Conservation (phyloP, 441 rosid species). For the Rhodomyrtus psidioides region DNA sequence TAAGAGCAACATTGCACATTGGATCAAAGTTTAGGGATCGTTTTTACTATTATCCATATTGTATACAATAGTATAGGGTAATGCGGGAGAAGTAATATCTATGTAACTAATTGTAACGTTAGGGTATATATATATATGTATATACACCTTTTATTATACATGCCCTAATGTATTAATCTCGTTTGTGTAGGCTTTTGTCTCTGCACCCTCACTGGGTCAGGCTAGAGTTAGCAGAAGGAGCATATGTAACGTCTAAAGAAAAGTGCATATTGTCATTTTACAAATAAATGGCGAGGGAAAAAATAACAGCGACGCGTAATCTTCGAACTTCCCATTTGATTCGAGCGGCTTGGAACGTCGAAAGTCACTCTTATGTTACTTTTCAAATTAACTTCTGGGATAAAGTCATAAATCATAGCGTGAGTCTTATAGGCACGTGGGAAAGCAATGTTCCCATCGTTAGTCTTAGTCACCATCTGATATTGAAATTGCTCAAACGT, state of each 20-base stretch:
- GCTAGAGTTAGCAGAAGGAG: neutral
- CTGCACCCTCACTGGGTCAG: neutral
- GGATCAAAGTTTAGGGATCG: too few relatives aligned
- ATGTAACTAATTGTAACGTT: too few relatives aligned
- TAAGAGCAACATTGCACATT: too few relatives aligned
- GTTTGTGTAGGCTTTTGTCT: too few relatives aligned
- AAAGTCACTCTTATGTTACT: neutral
- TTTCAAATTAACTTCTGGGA: neutral
- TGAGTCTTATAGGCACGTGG: too few relatives aligned
- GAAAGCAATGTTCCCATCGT: too few relatives aligned
- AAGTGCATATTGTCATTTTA: neutral
- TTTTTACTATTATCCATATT: too few relatives aligned
- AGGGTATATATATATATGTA: too few relatives aligned
- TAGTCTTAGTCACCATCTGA: neutral
- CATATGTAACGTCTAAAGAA: neutral
- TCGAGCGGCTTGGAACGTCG: neutral
- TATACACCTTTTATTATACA: too few relatives aligned
- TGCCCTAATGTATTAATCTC: too few relatives aligned
- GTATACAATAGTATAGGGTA: too few relatives aligned
- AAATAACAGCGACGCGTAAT: neutral
- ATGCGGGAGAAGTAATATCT: too few relatives aligned
- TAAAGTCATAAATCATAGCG: neutral
- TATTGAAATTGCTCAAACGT: neutral
- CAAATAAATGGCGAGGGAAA: neutral
- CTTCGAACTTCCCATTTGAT: neutral